Base-by-base conservation (phyloP, 345 rosid species). In the Toxicodendron radicans region DNA sequence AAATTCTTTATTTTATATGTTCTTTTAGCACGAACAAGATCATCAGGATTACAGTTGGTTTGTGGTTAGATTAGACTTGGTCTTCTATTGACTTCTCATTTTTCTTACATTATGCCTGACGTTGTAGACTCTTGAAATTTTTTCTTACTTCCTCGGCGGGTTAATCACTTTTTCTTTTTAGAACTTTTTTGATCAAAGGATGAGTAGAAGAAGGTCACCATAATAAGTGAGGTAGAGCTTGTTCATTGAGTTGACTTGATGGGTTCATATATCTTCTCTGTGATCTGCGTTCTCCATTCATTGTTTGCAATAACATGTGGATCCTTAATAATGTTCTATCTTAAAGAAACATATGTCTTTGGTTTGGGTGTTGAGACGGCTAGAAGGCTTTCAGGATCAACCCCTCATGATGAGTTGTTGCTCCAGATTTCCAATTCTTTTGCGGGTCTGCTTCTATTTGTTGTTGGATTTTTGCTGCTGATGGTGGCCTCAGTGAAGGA, bases 401-500 rank as follows among this genome's bases (percentile, higher is more conserved):
- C 84, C 64, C 87, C 84, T 7, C 72, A 75, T 16, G 89, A 85
- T 52, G 79, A 81, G 21, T 54, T 83, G 64, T 20, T 79, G 72
- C 77, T 85, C 73, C 80, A 81, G 49, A 81, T 71, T 58, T 86
- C 87, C 72, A 60, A 68, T 78, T 86, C 87, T 4, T 83, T 83
- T 71, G 82, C 76, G 16, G 87, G 87, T 21, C 68, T 81, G 75
- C 83, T 86, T 64, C 81, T 86, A 7, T 63, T 81, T 60, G 71
- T 60, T 9, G 64, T 81, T 27, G 85, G 84, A 10, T 78, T 79
- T 45, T 57, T 83, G 63, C 60, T 83, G 60, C 81, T 83, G 56
- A 71, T 82, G 87, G 89, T 82, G 68, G 79, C 85, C 5, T 86
- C 76, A 64, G 86, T 80, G 8, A 79, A 79, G 64, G 87, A 76